These are phyloP conservation scores for Warburgia ugandensis DNA, from an alignment of 164 flowering plant genomes.

Conservation along the genomic window DNA sequence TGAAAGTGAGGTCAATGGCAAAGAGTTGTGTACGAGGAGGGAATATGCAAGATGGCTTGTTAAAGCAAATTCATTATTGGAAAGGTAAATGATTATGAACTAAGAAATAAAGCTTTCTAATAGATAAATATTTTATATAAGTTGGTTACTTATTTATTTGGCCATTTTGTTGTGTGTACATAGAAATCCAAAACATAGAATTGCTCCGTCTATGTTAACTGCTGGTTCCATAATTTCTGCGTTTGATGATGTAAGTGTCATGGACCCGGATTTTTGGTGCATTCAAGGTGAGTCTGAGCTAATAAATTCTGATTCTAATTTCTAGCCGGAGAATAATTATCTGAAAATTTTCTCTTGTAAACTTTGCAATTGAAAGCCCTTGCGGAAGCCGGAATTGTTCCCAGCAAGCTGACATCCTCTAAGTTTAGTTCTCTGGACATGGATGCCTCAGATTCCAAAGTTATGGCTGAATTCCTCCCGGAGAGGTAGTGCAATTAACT, in stretches of 20 bases:
- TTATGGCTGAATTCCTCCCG: conserved; percentile 41
- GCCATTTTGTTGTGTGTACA: conserved; percentile 5
- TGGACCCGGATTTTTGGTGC: conserved; percentile 63
- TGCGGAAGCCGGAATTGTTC: conserved; percentile 81
- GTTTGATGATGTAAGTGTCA: conserved; percentile 57
- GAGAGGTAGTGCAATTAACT: conserved; percentile 48
- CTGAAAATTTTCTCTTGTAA: neutral
- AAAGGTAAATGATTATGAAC: conserved; percentile 83
- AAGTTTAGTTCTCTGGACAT: conserved; percentile 12
- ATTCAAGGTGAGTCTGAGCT: conserved; percentile 52
- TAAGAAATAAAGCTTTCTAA: too few species aligned
- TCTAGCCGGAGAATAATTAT: neutral
- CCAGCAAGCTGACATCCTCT: conserved; percentile 54
- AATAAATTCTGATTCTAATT: neutral
- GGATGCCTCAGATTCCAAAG: conserved; percentile 18
- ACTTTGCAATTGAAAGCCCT: conserved; percentile 37
- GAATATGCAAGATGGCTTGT: conserved; percentile 92
- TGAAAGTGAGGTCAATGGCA: conserved; percentile 50
- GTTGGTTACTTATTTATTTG: neutral
- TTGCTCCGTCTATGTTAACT: conserved; percentile 38
- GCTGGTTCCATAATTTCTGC: conserved; percentile 45
- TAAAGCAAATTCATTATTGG: conserved; percentile 45
- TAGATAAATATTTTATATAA: conserved; percentile 5
- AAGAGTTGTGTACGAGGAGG: conserved; percentile 74
- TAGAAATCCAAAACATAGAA: conserved; percentile 54